phyloP scores from a whole-genome alignment of 1,139 yeast species.

The Taphrina communis region DNA sequence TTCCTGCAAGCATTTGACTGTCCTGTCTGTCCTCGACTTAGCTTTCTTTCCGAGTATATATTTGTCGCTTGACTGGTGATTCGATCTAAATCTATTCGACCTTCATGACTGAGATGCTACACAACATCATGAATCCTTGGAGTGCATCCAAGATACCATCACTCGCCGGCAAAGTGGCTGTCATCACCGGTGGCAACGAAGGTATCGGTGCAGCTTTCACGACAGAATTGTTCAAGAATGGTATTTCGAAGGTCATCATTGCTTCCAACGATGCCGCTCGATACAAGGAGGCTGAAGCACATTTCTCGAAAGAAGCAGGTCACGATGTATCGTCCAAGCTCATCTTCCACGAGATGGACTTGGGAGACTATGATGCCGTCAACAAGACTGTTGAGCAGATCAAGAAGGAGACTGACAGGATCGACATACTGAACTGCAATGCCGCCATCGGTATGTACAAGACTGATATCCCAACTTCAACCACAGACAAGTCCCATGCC shows the following conservation, averaged over 20 bases:
- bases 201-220: constrained; percentile 47
- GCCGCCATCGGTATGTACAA: constrained; percentile 40
- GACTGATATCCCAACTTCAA: constrained; percentile 29
- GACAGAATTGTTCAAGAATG: constrained; percentile 42
- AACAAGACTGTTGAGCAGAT: constrained; percentile 21
- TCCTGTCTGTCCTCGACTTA: background rate
- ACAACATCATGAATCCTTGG: constrained; percentile 37
- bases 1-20: background rate
- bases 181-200: constrained; percentile 46
- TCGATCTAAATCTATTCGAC: background rate
- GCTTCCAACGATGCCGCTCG: constrained; percentile 35
- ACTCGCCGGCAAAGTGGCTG: constrained; percentile 53
- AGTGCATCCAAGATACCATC: constrained; percentile 55
- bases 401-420: constrained; percentile 24
- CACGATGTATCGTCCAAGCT: constrained; percentile 26
- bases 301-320: constrained; percentile 33
- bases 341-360: constrained; percentile 24
- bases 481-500: constrained; percentile 10
- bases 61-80: background rate
- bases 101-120: constrained; percentile 24
- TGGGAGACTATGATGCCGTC: constrained; percentile 21
- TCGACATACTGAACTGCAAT: constrained; percentile 30
- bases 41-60: background rate
- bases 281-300: constrained; percentile 29
- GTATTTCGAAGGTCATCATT: constrained; percentile 29